Evolutionary conservation across 169 alveolate genomes (phyloP).

Genomic region (Plasmodium chabaudi): DNA sequence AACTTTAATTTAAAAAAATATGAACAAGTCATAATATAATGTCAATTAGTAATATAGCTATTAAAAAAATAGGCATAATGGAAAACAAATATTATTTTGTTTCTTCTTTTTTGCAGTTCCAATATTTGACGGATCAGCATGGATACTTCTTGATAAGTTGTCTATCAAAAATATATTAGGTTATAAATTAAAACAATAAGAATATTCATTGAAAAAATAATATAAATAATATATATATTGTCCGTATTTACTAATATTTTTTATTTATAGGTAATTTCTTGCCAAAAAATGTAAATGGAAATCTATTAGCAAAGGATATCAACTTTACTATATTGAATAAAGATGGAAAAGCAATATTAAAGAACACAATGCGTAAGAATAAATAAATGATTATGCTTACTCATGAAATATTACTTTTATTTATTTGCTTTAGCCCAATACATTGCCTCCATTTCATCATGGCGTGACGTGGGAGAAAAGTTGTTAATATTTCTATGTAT

Average conservation of each 20-base stretch:
- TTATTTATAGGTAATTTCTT: conserved; percentile 18
- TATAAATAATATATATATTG: not conserved
- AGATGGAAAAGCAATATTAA: conserved; percentile 33
- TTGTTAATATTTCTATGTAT: no score
- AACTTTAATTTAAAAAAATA: not conserved
- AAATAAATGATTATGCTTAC: not conserved
- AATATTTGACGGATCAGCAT: conserved; percentile 55
- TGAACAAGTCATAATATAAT: not conserved
- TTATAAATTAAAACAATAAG: conserved; percentile 1
- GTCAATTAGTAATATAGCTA: no score
- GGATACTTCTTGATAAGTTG: conserved; percentile 62
- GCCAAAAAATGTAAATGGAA: conserved; percentile 57
- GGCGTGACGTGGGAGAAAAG: no score
- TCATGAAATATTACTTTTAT: not conserved
- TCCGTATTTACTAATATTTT: not conserved
- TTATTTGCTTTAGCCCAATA: not conserved
- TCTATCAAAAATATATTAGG: conserved; percentile 62
- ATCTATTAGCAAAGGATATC: conserved; percentile 23
- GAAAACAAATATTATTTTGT: no score
- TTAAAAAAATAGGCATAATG: no score
- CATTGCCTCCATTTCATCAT: not conserved
- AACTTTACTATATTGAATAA: conserved; percentile 38
- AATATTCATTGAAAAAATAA: not conserved
- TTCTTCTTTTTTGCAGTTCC: conserved; percentile 21
- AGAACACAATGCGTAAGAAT: conserved; percentile 42